These are phyloP conservation scores for Aquilaria yunnanensis DNA, from an alignment of 345 rosid species.

Conservation along the genomic window DNA sequence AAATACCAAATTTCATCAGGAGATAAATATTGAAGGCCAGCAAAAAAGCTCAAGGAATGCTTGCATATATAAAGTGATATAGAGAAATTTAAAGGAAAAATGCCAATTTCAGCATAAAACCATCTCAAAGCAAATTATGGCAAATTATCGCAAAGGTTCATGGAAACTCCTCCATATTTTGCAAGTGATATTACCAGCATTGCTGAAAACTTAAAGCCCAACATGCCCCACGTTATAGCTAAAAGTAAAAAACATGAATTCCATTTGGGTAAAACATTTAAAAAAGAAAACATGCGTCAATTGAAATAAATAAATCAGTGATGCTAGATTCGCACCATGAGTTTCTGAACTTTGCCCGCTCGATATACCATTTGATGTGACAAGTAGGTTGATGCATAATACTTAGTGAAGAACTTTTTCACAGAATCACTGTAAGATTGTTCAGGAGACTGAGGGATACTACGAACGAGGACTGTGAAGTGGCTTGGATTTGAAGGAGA, in stretches of 20 bases:
- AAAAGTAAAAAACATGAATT: too few species aligned
- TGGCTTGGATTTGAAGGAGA: conserved; percentile 60
- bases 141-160: too few species aligned
- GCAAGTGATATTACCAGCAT: too few species aligned
- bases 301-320: conserved; percentile 6
- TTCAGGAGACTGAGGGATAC: conserved; percentile 55
- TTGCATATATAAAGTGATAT: too few species aligned
- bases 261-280: too few species aligned
- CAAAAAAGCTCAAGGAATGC: background rate
- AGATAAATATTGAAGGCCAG: background rate
- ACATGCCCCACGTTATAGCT: too few species aligned
- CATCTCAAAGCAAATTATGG: too few species aligned
- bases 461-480: conserved; percentile 71
- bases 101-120: too few species aligned
- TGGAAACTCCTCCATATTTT: too few species aligned
- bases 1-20: too few species aligned
- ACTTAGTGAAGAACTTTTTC: conserved; percentile 44
- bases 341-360: conserved; percentile 51
- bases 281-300: background rate
- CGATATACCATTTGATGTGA: conserved; percentile 76
- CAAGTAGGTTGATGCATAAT: conserved; percentile 64
- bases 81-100: too few species aligned
- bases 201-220: too few species aligned
- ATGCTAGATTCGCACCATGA: conserved; percentile 45
- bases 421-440: conserved; percentile 61